Base-by-base conservation (phyloP, 2,329 filamentous ascomycete species). In the Apiospora saccharicola region DNA sequence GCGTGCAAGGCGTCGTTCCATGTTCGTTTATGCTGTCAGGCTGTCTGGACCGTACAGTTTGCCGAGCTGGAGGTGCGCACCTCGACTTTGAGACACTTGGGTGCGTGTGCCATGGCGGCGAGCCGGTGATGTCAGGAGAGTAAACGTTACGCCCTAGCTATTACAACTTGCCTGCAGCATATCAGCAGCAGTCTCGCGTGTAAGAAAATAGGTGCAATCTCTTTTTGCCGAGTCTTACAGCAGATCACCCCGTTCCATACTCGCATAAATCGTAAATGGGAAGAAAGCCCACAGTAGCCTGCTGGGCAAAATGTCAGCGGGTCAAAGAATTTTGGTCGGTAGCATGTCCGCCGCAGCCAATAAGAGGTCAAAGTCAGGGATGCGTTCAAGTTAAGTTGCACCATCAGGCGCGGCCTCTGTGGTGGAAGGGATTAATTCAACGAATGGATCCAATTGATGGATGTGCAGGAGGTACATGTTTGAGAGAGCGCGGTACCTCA, bases 271-370 rank as follows among this genome's bases (percentile, higher is more conserved):
- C 57, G 57, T 41, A 64, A 34, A 64, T 64, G 57, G 57, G 57
- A 41, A 41, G 57, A 34, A 41, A 41, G 57, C 22, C 30, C 34
- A 64, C 19, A 41, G 57, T 24, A 64, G 57, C 34, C 57, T 64
- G 57, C 57, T 64, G 57, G 57, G 57, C 57, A 64, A 64, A 64
- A 64, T 64, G 57, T 64, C 57, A 64, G 57, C 57, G 57, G 57
- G 57, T 64, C 57, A n/a, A 64, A 19, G 57, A 41, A 41, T 64
- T 64, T 64, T 64, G 57, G 57, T 64, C 57, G 57, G n/a, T 22
- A 64, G 34, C 57, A 41, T 13, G 57, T 64, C 30, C 34, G 34
- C 57, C 34, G 34, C 22, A 64, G 16, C 57, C 57, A 64, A 64
- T 64, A 34, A 22, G 57, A 19, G 24, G 10, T 12, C 30, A 22